phyloP scores from a whole-genome alignment of 2,329 filamentous ascomycete genomes.

The Sporothrix mexicana region DNA sequence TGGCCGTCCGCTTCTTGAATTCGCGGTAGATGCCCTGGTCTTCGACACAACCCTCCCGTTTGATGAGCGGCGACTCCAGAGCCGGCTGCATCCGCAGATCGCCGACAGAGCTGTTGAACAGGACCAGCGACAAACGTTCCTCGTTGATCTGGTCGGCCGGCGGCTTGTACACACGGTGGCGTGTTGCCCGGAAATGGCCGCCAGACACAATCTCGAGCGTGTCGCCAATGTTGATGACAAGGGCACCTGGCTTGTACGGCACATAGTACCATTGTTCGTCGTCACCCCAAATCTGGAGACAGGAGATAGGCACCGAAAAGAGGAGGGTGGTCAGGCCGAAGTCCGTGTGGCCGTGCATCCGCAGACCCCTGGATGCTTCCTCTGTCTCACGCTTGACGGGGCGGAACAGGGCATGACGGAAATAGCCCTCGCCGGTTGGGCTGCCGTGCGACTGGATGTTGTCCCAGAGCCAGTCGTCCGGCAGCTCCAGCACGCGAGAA shows the following conservation, averaged over 20 bases:
- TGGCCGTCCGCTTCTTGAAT: slow-evolving; percentile 50
- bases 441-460: slow-evolving; percentile 52
- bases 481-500: slow-evolving; percentile 52
- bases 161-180: slow-evolving; percentile 52
- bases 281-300: slow-evolving; percentile 53
- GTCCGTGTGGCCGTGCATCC: slow-evolving; percentile 56
- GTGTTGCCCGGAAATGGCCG: slow-evolving; percentile 54
- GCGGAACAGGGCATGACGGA: slow-evolving; percentile 53
- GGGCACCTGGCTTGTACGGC: slow-evolving; percentile 51
- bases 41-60: slow-evolving; percentile 50
- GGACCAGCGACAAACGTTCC: slow-evolving; percentile 51
- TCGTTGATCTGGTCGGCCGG: slow-evolving; percentile 49
- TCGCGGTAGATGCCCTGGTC: slow-evolving; percentile 54
- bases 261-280: slow-evolving; percentile 56
- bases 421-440: slow-evolving; percentile 53
- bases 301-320: slow-evolving; percentile 55
- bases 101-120: slow-evolving; percentile 55
- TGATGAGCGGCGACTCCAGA: slow-evolving; percentile 43
- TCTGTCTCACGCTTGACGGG: slow-evolving; percentile 45
- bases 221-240: slow-evolving; percentile 58
- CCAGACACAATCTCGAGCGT: slow-evolving; percentile 53
- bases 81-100: slow-evolving; percentile 52
- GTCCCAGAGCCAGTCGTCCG: slow-evolving; percentile 53
- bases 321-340: slow-evolving; percentile 54
- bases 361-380: slow-evolving; percentile 47